A percentile compares a stretch with the other conserved stretches of the same genome.
These are phyloP conservation scores for Boletus subcaerulescens DNA, from an alignment of 768 basidiomycete species.

Conservation along the genomic window DNA sequence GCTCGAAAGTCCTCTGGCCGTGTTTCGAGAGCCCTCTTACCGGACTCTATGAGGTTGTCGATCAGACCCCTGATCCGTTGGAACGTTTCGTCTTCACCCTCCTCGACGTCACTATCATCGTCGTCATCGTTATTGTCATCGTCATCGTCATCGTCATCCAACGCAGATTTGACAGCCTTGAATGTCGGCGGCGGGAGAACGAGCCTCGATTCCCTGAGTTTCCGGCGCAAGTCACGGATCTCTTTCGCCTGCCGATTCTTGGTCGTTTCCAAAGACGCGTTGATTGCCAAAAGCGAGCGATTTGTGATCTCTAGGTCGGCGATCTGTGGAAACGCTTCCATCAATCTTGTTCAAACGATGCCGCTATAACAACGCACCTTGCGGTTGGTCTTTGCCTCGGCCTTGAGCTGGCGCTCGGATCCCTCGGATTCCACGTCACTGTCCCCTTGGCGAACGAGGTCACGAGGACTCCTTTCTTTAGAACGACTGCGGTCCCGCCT, in stretches of 20 bases:
- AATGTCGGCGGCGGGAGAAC: slow-evolving; percentile 68
- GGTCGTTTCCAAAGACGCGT: slow-evolving; percentile 73
- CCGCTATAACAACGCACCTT: slow-evolving; percentile 50
- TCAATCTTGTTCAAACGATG: not conserved
- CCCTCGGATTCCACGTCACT: slow-evolving; percentile 33
- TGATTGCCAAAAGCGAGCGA: slow-evolving; percentile 80
- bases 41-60: slow-evolving; percentile 57
- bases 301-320: slow-evolving; percentile 92
- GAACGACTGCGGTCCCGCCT: slow-evolving; percentile 23
- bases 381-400: slow-evolving; percentile 80
- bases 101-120: slow-evolving; percentile 39
- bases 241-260: slow-evolving; percentile 82
- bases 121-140: slow-evolving; percentile 36
- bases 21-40: slow-evolving; percentile 58
- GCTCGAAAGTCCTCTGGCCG: slow-evolving; percentile 51
- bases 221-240: slow-evolving; percentile 80
- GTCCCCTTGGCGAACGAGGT: slow-evolving; percentile 22
- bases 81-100: slow-evolving; percentile 54
- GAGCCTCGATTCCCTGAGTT: slow-evolving; percentile 77
- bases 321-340: slow-evolving; percentile 50
- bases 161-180: slow-evolving; percentile 51
- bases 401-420: slow-evolving; percentile 55
- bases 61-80: slow-evolving; percentile 61
- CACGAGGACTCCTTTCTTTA: slow-evolving; percentile 13
- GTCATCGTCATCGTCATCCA: slow-evolving; percentile 40